Evolutionary conservation across 495 filamentous ascomycete species (phyloP).

Genomic region (Penicillium ochrochloron): DNA sequence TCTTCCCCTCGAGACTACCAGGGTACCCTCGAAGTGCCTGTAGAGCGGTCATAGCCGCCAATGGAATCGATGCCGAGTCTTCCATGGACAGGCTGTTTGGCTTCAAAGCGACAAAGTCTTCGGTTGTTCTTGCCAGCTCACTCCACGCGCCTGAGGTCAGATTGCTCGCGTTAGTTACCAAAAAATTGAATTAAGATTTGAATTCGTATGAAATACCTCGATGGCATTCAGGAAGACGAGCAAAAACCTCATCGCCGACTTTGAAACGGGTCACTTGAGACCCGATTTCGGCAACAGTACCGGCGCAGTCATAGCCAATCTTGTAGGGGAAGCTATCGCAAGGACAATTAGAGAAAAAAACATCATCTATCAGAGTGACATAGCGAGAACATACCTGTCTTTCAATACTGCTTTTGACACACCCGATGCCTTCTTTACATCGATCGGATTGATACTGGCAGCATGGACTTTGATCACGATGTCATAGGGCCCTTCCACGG

Average conservation of each 20-base stretch:
- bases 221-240: slow-evolving; percentile 36
- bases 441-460: slow-evolving; percentile 52
- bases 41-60: slow-evolving; percentile 45
- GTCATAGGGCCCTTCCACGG: slow-evolving; percentile 36
- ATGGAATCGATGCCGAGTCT: slow-evolving; percentile 47
- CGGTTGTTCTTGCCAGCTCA: slow-evolving; percentile 46
- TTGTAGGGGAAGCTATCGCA: slow-evolving; percentile 44
- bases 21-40: slow-evolving; percentile 49
- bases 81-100: slow-evolving; percentile 42
- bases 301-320: slow-evolving; percentile 52
- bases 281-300: slow-evolving; percentile 51
- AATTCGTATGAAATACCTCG: slow-evolving; percentile 20
- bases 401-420: slow-evolving; percentile 35
- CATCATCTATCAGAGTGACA: neutral
- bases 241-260: slow-evolving; percentile 56
- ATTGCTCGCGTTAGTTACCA: neutral
- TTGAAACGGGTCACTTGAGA: slow-evolving; percentile 46
- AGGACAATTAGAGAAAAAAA: neutral
- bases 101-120: slow-evolving; percentile 44
- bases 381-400: slow-evolving; percentile 26
- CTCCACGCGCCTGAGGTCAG: slow-evolving; percentile 31
- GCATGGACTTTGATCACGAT: slow-evolving; percentile 57
- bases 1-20: slow-evolving; percentile 53
- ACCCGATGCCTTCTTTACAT: slow-evolving; percentile 52
- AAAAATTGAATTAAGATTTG: neutral